Base-by-base conservation (phyloP, 768 basidiomycete genomes). In the Suillus decipiens region DNA sequence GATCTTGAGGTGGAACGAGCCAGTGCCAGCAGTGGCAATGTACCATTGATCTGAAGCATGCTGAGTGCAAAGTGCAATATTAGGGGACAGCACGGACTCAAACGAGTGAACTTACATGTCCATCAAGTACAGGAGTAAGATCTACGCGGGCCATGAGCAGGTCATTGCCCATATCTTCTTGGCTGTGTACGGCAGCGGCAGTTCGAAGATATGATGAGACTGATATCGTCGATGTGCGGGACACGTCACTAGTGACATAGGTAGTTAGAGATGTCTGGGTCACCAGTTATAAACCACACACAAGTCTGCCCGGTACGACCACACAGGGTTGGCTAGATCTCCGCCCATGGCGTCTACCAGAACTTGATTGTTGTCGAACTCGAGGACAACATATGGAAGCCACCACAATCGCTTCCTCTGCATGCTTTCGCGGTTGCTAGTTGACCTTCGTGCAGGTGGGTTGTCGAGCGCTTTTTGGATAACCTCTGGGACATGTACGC, bases 221-320 rank as follows among this genome's bases (percentile, higher is more conserved):
- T 36, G 93, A 88, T 62, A 99, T 90, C 69, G 93, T 96, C 31
- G 94, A 95, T 24, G 89, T 90, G 62, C 96, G 89, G 14, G 93
- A 96, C 28, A 99, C 96, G 76, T 99, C 96, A 80, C 95, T 96
- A 48, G 48, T 15, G 48, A 68, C 48, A 19, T n/a, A 2, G 45
- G 50, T 12, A 0, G 60, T 72, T 59, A 71, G 56, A 22, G n/a
- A 45, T 22, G 34, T 34, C 17, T 19, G 28, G 45, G 28, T 54
- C 62, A 59, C 36, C 24, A 53, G 11, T 5, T 33, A 15, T 60
- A 54, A 50, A 55, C 59, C 42, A 85, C 93, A 72, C 75, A 97
- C 95, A 99, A 99, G 65, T 95, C 88, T 36, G 97, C 93, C 43
- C 91, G 86, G 72, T 96, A 98, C 79, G 96, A 95, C 96, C 97